Base-by-base conservation (phyloP, 805 yeast genomes). In the Sugiyamaella lignohabitans region DNA sequence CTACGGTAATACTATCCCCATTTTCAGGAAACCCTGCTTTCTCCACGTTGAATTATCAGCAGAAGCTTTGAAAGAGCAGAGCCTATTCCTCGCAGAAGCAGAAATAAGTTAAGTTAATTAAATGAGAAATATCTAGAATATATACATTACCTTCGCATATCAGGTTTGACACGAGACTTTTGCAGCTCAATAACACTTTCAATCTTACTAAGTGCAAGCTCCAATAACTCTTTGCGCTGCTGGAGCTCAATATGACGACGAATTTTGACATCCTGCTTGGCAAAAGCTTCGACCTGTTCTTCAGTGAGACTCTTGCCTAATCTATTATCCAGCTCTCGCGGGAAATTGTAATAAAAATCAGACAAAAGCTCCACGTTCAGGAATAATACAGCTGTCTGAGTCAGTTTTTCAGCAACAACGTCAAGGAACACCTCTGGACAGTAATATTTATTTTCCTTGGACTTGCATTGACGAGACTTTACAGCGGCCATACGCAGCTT, bases 391-490 rank as follows among this genome's bases (percentile, higher is more conserved):
- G 98, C 93, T 0, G 98, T 93, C 10, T 91, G 84, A 0, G 97
- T 87, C 20, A 93, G 69, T 64, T 93, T 93, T 52, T 87, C 89
- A 43, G 93, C 83, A 3, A 93, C 96, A 2, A 87, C 95, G 60
- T 87, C 95, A 62, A 93, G 71, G 56, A 89, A 94, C 4, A 89
- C 76, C 63, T 93, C 99, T 0, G 99, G 99, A 61, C 99, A 93
- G 55, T 81, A 83, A 62, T 82, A 87, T 63, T 85, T 88, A 63
- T 83, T 85, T 38, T 80, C 87, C 57, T 85, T 85, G 52, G 74
- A 71, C 56, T 78, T 79, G 71, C 98, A 93, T 55, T 77, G 78
- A 43, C 80, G 78, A 5, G 87, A 80, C 55, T 80, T 82, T 60
- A 91, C 70, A 6, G 88, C 78, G 50, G 80, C 81, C 59, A 88